These are phyloP conservation scores for Tolypocladium sp. DNA, from an alignment of 2,329 filamentous ascomycete species.

Conservation along the genomic window DNA sequence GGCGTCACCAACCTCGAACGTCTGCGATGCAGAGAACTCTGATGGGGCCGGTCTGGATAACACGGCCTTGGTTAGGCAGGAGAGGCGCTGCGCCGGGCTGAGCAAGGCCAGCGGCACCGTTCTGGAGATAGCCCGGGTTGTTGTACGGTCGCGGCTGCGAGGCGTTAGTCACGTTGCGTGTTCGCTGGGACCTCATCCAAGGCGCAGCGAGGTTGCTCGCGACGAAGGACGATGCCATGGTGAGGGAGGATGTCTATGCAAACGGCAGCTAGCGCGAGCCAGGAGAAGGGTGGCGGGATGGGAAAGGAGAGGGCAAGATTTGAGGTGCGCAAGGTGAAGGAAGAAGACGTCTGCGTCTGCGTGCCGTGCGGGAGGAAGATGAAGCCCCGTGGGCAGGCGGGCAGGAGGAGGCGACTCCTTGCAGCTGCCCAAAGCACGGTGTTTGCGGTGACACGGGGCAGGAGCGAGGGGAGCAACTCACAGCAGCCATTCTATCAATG, in stretches of 20 bases:
- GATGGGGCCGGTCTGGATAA: slow-evolving; percentile 56
- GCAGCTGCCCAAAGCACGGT: slow-evolving; percentile 4
- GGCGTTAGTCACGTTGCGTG: slow-evolving; percentile 12
- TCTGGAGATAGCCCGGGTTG: slow-evolving; percentile 51
- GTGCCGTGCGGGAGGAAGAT: neutral
- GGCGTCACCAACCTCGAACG: slow-evolving; percentile 50
- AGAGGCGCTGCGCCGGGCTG: slow-evolving; percentile 54
- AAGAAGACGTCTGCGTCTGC: neutral
- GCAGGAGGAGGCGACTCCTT: neutral
- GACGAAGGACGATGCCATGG: slow-evolving; percentile 1
- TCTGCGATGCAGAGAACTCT: slow-evolving; percentile 63
- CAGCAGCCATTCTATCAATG: slow-evolving; percentile 32
- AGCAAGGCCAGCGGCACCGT: slow-evolving; percentile 45
- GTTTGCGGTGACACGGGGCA: neutral
- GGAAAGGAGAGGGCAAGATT: neutral
- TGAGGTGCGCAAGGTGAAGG: neutral
- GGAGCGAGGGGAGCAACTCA: slow-evolving; percentile 19
- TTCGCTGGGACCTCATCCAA: neutral
- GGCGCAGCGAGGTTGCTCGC: neutral
- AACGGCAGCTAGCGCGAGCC: neutral
- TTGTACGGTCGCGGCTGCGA: slow-evolving; percentile 34
- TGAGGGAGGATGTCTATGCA: neutral
- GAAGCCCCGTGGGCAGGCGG: neutral
- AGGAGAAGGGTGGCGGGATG: neutral
- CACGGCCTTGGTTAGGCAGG: slow-evolving; percentile 57